Evolutionary conservation across 2,329 filamentous ascomycete species (phyloP).

Genomic region (Venturia nashicola): DNA sequence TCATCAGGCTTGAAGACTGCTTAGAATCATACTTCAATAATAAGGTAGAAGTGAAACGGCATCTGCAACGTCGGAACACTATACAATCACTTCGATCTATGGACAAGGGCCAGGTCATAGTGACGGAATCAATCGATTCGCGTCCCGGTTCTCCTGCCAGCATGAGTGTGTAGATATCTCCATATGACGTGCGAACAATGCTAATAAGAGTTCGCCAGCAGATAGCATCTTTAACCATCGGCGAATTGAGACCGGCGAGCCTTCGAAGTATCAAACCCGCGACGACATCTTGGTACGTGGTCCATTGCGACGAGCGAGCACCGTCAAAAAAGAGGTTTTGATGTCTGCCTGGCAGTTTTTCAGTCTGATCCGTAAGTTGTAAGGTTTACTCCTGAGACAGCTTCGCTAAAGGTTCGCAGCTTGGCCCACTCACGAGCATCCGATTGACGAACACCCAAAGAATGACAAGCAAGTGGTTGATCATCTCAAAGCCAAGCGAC

Average conservation of each 20-base stretch:
- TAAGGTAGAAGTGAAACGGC: slow-evolving; percentile 74
- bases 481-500: slow-evolving; percentile 71
- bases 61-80: slow-evolving; percentile 47
- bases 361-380: slow-evolving; percentile 66
- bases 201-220: slow-evolving; percentile 27
- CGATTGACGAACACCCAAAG: slow-evolving; percentile 38
- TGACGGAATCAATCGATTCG: slow-evolving; percentile 33
- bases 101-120: slow-evolving; percentile 19
- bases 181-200: slow-evolving; percentile 8
- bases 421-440: slow-evolving; percentile 67
- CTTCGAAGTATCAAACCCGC: slow-evolving; percentile 33
- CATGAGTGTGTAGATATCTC: neutral
- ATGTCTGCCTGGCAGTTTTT: slow-evolving; percentile 99
- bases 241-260: slow-evolving; percentile 21
- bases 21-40: slow-evolving; percentile 94
- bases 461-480: slow-evolving; percentile 73
- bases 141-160: slow-evolving; percentile 17
- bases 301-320: slow-evolving; percentile 21
- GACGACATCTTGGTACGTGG: slow-evolving; percentile 17
- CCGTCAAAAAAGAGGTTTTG: slow-evolving; percentile 64
- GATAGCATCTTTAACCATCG: slow-evolving; percentile 39
- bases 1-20: slow-evolving; percentile 77
- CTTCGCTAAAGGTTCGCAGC: slow-evolving; percentile 35
- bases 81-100: slow-evolving; percentile 31
- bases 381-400: slow-evolving; percentile 12